Percentiles rank a stretch among this genome's conserved stretches.
These are phyloP conservation scores for Leonotis leonurus DNA, from an alignment of 257 asterid genomes.

Conservation along the genomic window DNA sequence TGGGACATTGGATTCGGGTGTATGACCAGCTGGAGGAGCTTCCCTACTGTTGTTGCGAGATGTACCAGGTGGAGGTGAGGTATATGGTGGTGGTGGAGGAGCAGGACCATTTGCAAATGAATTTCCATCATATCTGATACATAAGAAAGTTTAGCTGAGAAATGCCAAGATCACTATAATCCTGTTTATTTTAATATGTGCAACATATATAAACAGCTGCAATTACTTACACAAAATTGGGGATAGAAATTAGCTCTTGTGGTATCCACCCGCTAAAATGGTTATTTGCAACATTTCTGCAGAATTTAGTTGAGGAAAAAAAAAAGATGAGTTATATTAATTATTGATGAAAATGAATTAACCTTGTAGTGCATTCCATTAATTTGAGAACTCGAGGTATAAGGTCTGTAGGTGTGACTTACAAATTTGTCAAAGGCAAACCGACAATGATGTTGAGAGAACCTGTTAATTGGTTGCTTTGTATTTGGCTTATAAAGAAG, in stretches of 20 bases:
- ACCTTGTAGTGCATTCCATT: not conserved
- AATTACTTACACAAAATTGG: slow-evolving; percentile 66
- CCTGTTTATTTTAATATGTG: not conserved
- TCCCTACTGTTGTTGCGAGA: slow-evolving; percentile 30
- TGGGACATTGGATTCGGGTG: slow-evolving; percentile 37
- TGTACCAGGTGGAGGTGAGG: slow-evolving; percentile 86
- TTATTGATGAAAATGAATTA: slow-evolving; percentile 2
- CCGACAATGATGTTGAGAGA: slow-evolving; percentile 63
- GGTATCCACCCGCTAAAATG: slow-evolving; percentile 94
- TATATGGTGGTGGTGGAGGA: slow-evolving; percentile 86
- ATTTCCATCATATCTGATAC: slow-evolving; percentile 71
- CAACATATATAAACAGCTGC: slow-evolving; percentile 5
- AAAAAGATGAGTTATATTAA: slow-evolving; percentile 9
- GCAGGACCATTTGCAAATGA: slow-evolving; percentile 80
- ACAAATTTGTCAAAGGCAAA: slow-evolving; percentile 74
- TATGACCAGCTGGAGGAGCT: slow-evolving; percentile 40
- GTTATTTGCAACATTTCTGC: slow-evolving; percentile 94
- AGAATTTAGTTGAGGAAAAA: too few species aligned
- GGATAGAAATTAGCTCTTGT: slow-evolving; percentile 55
- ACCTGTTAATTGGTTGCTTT: slow-evolving; percentile 75
- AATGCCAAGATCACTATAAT: slow-evolving; percentile 3
- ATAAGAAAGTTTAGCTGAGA: slow-evolving; percentile 14
- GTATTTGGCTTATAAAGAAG: slow-evolving; percentile 59
- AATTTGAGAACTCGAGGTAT: slow-evolving; percentile 7
- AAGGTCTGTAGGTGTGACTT: slow-evolving; percentile 30